Evolutionary conservation across 2,329 filamentous ascomycete species (phyloP), one percentile per base, ranked within the genome.

Genomic region (Microthyrium microscopicum): DNA sequence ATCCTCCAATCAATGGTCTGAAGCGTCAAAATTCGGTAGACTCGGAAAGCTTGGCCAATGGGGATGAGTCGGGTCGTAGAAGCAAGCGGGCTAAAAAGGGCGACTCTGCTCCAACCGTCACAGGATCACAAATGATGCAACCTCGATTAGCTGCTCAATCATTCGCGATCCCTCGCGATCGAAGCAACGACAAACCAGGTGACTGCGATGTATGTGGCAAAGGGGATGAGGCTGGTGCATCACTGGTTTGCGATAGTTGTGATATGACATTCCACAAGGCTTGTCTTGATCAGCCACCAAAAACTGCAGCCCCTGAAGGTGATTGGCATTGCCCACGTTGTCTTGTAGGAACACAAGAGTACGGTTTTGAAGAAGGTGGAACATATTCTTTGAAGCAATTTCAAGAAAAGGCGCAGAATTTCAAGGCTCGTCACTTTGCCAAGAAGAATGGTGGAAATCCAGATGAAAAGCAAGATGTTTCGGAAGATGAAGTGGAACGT

Each of bases 301-400:
- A 92, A 27, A 78, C 77, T 44, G 61, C 68, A 6, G 73, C 78
- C 41, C 83, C 84, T 0, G 79, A 89, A 17, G 68, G 74, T 34
- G 89, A 95, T 48, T 98, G 89, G 89, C 87, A 95, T 51, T 98
- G 89, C 44, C 79, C 89, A 0, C 73, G 84, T 47, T 98, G 89
- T 51, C 69, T 98, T 18, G 89, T 98, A 17, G 89, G 89, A 29
- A 92, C 92, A 36, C 85, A 87, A 25, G 84, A 95, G 43, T 98
- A 93, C 47, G 89, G 89, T 0, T 98, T 98, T 40, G 87, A 95
- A 50, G 89, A 98, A 53, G 89, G 89, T 17, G 85, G 85, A 4
- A 69, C 94, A 16, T 98, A 98, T 55, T 98, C 89, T 0, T 63
- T 98, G 18, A 84, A 80, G 47, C 81, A 92, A 46, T 98, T 98